Evolutionary conservation across 306 rosid species (phyloP).

Genomic region (Spatholobus suberectus): DNA sequence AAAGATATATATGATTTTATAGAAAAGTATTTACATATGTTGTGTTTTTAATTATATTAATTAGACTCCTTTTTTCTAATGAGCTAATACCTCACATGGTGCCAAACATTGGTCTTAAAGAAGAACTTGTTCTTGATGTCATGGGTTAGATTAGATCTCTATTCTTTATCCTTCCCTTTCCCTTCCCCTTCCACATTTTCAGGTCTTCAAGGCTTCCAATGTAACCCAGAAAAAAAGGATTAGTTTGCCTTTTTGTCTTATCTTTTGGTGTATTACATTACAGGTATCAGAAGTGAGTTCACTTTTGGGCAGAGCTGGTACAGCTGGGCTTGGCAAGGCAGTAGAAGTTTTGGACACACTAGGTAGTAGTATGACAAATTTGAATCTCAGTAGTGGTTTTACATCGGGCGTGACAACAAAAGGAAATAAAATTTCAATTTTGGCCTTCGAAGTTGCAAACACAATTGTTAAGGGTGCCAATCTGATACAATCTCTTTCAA

Average conservation of each 20-base stretch:
- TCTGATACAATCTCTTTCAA: conserved; percentile 97
- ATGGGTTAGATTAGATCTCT: conserved; percentile 8
- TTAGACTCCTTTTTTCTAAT: not conserved
- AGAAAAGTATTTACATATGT: not conserved
- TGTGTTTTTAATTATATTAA: conserved; percentile 7
- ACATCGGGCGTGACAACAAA: conserved; percentile 87
- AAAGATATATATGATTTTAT: conserved; percentile 4
- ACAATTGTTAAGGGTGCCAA: conserved; percentile 96
- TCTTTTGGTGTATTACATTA: conserved; percentile 42
- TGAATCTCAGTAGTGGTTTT: conserved; percentile 82
- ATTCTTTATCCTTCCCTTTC: conserved; percentile 8
- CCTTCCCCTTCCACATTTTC: not conserved
- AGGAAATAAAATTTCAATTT: conserved; percentile 89
- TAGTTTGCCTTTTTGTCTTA: conserved; percentile 24
- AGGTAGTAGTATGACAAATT: conserved; percentile 95
- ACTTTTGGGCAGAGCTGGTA: conserved; percentile 94
- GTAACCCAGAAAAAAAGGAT: not conserved
- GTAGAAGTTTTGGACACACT: conserved; percentile 98
- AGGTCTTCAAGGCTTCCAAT: conserved; percentile 9
- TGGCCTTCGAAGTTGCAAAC: conserved; percentile 98
- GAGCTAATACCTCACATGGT: conserved; percentile 24
- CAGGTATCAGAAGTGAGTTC: conserved; percentile 98
- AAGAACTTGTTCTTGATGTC: conserved; percentile 2
- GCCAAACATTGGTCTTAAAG: not conserved
- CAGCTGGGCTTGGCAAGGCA: conserved; percentile 97